Base-by-base conservation (phyloP, 2,329 filamentous ascomycete genomes). In the Trichoderma pleuroti region DNA sequence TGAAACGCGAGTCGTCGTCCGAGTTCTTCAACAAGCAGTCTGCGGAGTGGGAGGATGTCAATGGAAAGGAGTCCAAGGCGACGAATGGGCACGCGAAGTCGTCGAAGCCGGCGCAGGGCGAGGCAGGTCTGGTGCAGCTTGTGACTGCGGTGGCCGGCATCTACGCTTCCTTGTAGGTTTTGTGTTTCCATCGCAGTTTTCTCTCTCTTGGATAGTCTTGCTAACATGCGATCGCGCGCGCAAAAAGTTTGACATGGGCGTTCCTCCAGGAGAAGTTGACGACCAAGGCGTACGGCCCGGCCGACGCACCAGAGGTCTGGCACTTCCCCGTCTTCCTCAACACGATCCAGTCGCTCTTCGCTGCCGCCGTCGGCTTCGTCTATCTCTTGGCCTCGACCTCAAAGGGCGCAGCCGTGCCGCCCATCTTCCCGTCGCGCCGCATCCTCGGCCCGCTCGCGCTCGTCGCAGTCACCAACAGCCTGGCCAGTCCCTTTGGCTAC, bases 181-280 rank as follows among this genome's bases (percentile, higher is more conserved):
- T 32, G 10, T 6, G 21, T 10, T 24, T 11, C 39, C 24, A 10
- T 60, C 4, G 14, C 21, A 1, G 14, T 46, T 36, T 39, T 18
- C 11, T 30, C 30, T 12, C 30, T 3, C 12, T 16, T 70, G 28
- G 18, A 34, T 36, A 24, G 30, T 11, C 28, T 74, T 59, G 60
- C 30, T 59, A 34, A 59, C 28, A n/a, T 21, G 16, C 8, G 28
- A 5, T 28, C 52, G 54, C 28, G 54, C 18, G 28, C 56, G 18
- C 18, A 59, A 2, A 21, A n/a, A 49, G 95, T 83, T 84, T 99
- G 67, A 97, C 94, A 39, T 99, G 96, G 96, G 96, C 93, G 28
- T 91, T 97, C 74, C 91, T 99, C 72, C 96, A 99, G 86, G 96
- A 99, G 82, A 94, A 96, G 77, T 93, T 99, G 77, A 98, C 96